Evolutionary conservation across 1,139 yeast species (phyloP), one percentile per base, ranked within the genome.

Genomic region (Pichia sp.): DNA sequence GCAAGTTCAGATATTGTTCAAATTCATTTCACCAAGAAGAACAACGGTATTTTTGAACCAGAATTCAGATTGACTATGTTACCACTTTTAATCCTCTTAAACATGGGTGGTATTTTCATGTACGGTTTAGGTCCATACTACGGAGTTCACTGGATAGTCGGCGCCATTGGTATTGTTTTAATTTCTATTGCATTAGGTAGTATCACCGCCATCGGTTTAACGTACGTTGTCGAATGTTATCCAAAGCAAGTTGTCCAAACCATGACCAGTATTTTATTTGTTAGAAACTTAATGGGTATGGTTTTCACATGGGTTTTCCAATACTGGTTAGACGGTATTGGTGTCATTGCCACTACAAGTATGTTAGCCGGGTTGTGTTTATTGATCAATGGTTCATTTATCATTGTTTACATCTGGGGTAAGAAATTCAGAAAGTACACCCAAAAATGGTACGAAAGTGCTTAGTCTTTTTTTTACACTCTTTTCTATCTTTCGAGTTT

Each of bases 111-210:
- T 1, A 66, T 85, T 53, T 69, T 85, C 46, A 71, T 86, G 77
- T 85, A 85, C 63, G 94, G 95, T 18, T 77, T 84, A 28, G 93
- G 94, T 4, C 68, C 80, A 19, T 61, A 58, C 65, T 21, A 63
- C 46, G 65, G 60, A 5, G 62, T 60, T 6, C 68, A 68, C 34
- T 75, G 79, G 79, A 66, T 73, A 3, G 58, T 76, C 0, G 76
- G 70, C 7, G 66, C 74, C 2, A 44, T 74, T 22, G 79, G 79
- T 9, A 70, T 81, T 53, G 85, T 83, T 0, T 53, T 55, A 27
- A 44, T 55, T 34, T 54, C 56, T 24, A 77, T 79, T 58, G 75
- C 82, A 24, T 75, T 77, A 73, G 70, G 76, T 42, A 68, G 81
- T 30, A 71, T 78, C 8, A 84, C 83, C 28, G 77, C 80, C 4